Conservation (phyloP, 352 stramenopile genomes). For the Phytophthora idaei region DNA sequence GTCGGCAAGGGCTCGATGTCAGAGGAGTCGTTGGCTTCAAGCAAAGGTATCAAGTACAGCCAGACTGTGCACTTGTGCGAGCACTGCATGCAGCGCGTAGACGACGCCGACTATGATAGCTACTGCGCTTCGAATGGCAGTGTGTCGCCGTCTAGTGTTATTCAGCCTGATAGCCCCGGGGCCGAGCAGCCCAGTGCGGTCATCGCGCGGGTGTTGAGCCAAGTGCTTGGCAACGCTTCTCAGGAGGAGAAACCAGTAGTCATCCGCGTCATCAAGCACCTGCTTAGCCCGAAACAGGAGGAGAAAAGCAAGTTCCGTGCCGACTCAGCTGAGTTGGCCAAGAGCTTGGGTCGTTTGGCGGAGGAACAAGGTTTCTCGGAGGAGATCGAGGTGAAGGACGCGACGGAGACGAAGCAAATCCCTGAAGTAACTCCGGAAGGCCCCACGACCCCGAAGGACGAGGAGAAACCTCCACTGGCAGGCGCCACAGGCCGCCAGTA, state of each 20-base stretch:
- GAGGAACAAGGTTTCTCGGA: constrained; percentile 26
- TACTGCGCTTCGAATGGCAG: constrained; percentile 29
- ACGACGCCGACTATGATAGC: constrained; percentile 59
- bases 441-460: constrained; percentile 5
- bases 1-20: constrained; percentile 27
- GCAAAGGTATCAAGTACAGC: constrained; percentile 28
- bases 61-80: constrained; percentile 54
- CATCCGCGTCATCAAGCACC: constrained; percentile 57
- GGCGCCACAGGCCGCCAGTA: constrained; percentile 46
- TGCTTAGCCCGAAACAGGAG: constrained; percentile 45
- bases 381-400: constrained; percentile 10
- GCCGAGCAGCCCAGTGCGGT: constrained; percentile 27
- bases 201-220: constrained; percentile 46
- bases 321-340: constrained; percentile 20
- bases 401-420: background rate
- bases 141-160: constrained; percentile 24
- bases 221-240: constrained; percentile 48
- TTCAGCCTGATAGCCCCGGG: constrained; percentile 32
- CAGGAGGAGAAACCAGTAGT: constrained; percentile 39
- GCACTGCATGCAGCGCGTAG: constrained; percentile 58
- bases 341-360: constrained; percentile 23
- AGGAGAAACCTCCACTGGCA: constrained; percentile 24
- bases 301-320: constrained; percentile 26
- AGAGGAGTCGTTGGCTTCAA: constrained; percentile 6
- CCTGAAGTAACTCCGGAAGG: constrained; percentile 15